These are phyloP conservation scores for Eragrostis nindensis DNA, from an alignment of 176 grass and related monocot species.

Conservation along the genomic window DNA sequence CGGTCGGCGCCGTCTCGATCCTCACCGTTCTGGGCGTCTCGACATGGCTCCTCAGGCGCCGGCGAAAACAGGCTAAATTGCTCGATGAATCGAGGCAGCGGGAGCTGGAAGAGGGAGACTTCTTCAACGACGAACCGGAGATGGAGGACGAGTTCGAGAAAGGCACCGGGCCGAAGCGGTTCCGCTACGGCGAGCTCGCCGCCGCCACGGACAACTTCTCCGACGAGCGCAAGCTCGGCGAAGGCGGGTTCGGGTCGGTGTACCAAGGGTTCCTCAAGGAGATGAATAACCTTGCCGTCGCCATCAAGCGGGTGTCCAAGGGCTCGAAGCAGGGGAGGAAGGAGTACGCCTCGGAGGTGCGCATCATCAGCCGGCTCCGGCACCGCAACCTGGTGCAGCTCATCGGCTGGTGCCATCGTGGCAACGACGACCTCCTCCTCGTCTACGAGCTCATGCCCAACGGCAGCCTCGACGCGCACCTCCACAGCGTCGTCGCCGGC, in stretches of 20 bases:
- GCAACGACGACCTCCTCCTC: constrained; percentile 34
- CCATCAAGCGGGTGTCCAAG: constrained; percentile 36
- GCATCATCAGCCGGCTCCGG: constrained; percentile 59
- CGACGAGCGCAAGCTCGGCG: constrained; percentile 2
- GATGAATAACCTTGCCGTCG: not conserved
- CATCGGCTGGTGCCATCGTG: constrained; percentile 71
- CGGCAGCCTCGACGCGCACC: constrained; percentile 55
- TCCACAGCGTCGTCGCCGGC: constrained; percentile 18
- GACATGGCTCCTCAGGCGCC: not conserved
- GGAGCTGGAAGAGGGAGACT: constrained; percentile 32
- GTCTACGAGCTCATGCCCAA: constrained; percentile 48
- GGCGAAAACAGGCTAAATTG: not conserved
- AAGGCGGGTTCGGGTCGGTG: constrained; percentile 32
- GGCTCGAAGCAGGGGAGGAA: constrained; percentile 55
- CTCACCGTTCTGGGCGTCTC: not conserved
- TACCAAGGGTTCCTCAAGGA: constrained; percentile 26
- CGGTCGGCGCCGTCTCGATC: not conserved
- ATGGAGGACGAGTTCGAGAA: constrained; percentile 40
- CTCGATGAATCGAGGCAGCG: not conserved
- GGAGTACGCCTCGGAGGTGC: constrained; percentile 62
- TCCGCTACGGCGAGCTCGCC: constrained; percentile 36
- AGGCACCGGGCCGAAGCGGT: constrained; percentile 35
- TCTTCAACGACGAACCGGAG: too few species aligned
- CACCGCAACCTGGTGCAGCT: constrained; percentile 69
- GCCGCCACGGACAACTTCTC: constrained; percentile 39